Base-by-base conservation (phyloP, 2,329 filamentous ascomycete species). In the Phoma sp. region DNA sequence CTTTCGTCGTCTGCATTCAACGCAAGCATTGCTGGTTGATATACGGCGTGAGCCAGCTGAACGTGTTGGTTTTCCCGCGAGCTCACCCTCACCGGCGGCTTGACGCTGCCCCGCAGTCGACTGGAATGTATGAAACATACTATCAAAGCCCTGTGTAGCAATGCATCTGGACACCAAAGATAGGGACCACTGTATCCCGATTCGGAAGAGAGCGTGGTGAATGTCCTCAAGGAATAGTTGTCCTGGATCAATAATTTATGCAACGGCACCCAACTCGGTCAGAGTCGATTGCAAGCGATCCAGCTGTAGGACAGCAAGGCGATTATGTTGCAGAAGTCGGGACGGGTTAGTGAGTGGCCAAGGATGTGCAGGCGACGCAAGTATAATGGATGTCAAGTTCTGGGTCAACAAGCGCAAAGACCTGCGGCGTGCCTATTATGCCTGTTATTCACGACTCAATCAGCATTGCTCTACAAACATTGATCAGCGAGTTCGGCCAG, bases 1-100 rank as follows among this genome's bases (percentile, higher is more conserved):
- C 75, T 93, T 95, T 58, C 90, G 84, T 62, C 90, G 83, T 69
- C 91, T 87, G 77, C 90, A 91, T 65, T 90, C 88, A 42, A 89
- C 86, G 71, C 89, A 91, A 33, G 89, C 89, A 67, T 89, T 80
- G 64, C 72, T 79, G 4, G 78, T 80, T 4, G 78, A 79, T 40
- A 80, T 80, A 4, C 78, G 72, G 32, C 77, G 67, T 22, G 77
- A 77, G 36, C 71, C 75, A 22, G 70, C 62, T 13, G 70, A 64
- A 7, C 70, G 72, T 48, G 66, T 63, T 49, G 68, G 69, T 61
- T 76, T 78, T 39, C 68, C 66, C 10, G 66, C 52, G 29, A 65
- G 67, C 40, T 73, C 70, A 23, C 66, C 71, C 33, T 74, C 73
- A 38, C 64, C 67, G 38, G 67, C 64, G 29, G 66, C 66, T 37